These are phyloP conservation scores for Coelomomyces lativittatus DNA, from an alignment of 371 early-diverging fungal genomes.

Conservation along the genomic window DNA sequence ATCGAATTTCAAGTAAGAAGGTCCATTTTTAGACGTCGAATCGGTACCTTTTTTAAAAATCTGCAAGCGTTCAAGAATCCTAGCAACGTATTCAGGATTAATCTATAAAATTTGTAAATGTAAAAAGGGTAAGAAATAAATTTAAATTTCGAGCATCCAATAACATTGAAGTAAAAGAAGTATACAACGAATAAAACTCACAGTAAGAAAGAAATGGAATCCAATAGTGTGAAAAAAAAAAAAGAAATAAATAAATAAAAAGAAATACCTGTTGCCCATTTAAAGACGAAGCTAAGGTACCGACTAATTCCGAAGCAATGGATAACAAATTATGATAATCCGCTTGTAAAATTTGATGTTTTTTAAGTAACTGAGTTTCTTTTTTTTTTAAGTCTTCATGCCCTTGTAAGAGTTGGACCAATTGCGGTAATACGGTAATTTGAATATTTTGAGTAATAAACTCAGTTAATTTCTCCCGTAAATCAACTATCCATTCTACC, in stretches of 20 bases:
- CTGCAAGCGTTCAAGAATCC: conserved; percentile 11
- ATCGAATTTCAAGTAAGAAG: not conserved
- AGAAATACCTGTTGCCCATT: conserved; percentile 13
- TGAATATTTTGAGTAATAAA: not conserved
- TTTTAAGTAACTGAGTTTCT: not conserved
- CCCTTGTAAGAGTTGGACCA: not conserved
- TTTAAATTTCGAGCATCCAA: too few species aligned
- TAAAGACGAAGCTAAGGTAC: conserved; percentile 16
- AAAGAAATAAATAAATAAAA: not conserved
- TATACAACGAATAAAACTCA: too few species aligned
- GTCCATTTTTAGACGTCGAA: not conserved
- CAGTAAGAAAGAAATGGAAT: not conserved
- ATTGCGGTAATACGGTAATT: not conserved
- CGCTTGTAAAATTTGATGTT: conserved; percentile 4
- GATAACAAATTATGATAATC: conserved; percentile 27
- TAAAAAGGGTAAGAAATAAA: not conserved
- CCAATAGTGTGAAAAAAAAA: not conserved
- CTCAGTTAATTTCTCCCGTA: not conserved
- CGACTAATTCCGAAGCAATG: conserved; percentile 27
- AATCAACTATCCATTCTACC: not conserved
- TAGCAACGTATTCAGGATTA: conserved; percentile 12
- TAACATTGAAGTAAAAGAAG: too few species aligned
- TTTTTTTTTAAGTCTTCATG: not conserved
- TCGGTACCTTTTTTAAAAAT: conserved; percentile 7
- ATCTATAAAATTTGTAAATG: conserved; percentile 7